These are phyloP conservation scores for Drechslerella stenobrocha DNA, from an alignment of 2,329 filamentous ascomycete species.

Conservation along the genomic window DNA sequence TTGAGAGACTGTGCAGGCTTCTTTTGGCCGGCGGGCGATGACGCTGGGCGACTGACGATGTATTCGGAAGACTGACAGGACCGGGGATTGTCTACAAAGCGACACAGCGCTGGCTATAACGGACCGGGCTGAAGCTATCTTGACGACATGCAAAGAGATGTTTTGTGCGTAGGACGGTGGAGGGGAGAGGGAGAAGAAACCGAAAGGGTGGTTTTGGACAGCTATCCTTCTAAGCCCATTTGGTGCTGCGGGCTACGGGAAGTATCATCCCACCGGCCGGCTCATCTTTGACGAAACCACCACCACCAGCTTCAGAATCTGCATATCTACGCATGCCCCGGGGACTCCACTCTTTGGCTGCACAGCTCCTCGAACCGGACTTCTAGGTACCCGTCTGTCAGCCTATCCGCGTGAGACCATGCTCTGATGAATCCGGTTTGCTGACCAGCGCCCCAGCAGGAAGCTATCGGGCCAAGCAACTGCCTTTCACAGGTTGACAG, in stretches of 20 bases:
- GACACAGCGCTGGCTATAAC: neutral
- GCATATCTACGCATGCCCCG: neutral
- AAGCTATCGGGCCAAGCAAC: neutral
- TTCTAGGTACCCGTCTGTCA: neutral
- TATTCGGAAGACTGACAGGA: neutral
- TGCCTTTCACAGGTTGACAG: neutral
- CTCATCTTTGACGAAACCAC: too few relatives aligned
- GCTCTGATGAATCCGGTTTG: neutral
- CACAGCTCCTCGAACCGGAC: neutral
- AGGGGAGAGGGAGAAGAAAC: neutral
- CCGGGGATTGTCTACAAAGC: neutral
- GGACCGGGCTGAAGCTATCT: neutral
- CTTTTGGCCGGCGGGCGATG: neutral
- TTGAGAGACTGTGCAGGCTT: conserved; percentile 5
- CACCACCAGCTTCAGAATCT: neutral
- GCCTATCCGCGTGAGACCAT: neutral
- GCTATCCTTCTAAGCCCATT: conserved; percentile 3
- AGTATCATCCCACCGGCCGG: conserved; percentile 11
- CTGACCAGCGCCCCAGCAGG: neutral
- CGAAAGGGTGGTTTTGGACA: conserved; percentile 11
- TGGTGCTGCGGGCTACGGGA: too few relatives aligned
- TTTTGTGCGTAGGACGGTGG: neutral
- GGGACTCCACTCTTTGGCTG: neutral
- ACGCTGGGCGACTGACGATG: neutral
- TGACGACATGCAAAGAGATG: neutral